Conservation (phyloP, 2,329 filamentous ascomycete genomes). For the Fusarium domesticum region DNA sequence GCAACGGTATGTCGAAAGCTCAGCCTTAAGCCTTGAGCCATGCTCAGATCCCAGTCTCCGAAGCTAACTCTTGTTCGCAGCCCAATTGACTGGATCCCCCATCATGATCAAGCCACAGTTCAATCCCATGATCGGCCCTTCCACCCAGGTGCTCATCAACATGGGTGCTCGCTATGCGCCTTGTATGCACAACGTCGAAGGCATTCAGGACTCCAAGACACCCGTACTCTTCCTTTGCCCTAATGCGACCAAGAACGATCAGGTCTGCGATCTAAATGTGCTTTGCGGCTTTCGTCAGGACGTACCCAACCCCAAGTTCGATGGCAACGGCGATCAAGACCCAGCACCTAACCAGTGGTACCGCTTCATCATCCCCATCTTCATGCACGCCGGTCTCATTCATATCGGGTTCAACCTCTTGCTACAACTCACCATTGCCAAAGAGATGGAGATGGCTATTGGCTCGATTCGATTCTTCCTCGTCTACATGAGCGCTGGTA, state of each 20-base stretch:
- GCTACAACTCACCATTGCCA: conserved; percentile 82
- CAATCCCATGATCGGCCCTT: conserved; percentile 97
- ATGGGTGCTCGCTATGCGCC: conserved; percentile 92
- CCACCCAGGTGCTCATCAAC: conserved; percentile 85
- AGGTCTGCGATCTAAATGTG: conserved; percentile 68
- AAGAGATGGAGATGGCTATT: conserved; percentile 89
- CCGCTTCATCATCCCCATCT: conserved; percentile 93
- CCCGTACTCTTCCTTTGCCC: conserved; percentile 74
- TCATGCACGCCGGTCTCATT: conserved; percentile 88
- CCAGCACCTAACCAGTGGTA: conserved; percentile 90
- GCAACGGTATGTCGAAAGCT: conserved; percentile 62
- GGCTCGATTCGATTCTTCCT: conserved; percentile 83
- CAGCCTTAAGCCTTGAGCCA: background rate
- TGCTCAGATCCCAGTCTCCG: conserved; percentile 1
- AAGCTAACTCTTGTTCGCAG: conserved; percentile 41
- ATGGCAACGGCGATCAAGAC: conserved; percentile 46
- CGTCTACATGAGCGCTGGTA: conserved; percentile 86
- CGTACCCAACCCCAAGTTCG: conserved; percentile 62
- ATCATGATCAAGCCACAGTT: conserved; percentile 80
- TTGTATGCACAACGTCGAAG: conserved; percentile 84
- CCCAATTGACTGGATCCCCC: conserved; percentile 70
- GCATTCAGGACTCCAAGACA: conserved; percentile 55
- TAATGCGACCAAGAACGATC: conserved; percentile 63
- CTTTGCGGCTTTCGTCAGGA: conserved; percentile 77
- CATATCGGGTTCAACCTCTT: conserved; percentile 96